Base-by-base conservation (phyloP, 768 basidiomycete species). In the Ephemerocybe angulata region DNA sequence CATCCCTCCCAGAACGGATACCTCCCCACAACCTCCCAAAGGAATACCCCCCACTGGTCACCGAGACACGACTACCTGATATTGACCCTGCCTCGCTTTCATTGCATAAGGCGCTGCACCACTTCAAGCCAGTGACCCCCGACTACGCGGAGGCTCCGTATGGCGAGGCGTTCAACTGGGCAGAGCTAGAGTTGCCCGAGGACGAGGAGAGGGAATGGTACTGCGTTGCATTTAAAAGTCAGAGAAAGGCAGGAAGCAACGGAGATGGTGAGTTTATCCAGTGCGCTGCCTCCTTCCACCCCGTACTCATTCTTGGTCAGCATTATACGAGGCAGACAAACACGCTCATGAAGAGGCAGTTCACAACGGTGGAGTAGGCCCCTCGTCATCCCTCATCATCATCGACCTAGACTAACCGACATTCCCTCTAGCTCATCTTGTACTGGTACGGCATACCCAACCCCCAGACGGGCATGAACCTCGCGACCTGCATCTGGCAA, bases 401-500 rank as follows among this genome's bases (percentile, higher is more conserved):
- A 30, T 22, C 11, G 50, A 19, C 19, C 38, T n/a, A 54, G 31
- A 40, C 58, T 60, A 49, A 65, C 38, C 28, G 19, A 56, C 53
- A 37, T 38, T 30, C 41, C 21, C 15, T 37, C 27, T 46, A 91
- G 83, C 75, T 98, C 29, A 81, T 97, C 50, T 76, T 95, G 66
- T 98, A 98, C 68, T 98, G 96, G 95, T 95, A 93, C 62, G 94
- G 94, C 10, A 78, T 87, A 28, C 94, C 94, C 1, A 73, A 90
- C 60, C 78, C 79, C 47, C 67, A 76, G 33, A 88, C 89, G 0
- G 86, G 93, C 1, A 76, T 89, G 71, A 98, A 98, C 68, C 82
- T 97, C 52, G 93, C 95, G 7, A 97, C 94, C 17, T 98, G 95
- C 72, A 87, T 98, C 38, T 98, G 96, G 95, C 86, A 89, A 71